These are phyloP conservation scores for Planoprotostelium fungivorum DNA, from an alignment of 78 protist genomes.

Conservation along the genomic window DNA sequence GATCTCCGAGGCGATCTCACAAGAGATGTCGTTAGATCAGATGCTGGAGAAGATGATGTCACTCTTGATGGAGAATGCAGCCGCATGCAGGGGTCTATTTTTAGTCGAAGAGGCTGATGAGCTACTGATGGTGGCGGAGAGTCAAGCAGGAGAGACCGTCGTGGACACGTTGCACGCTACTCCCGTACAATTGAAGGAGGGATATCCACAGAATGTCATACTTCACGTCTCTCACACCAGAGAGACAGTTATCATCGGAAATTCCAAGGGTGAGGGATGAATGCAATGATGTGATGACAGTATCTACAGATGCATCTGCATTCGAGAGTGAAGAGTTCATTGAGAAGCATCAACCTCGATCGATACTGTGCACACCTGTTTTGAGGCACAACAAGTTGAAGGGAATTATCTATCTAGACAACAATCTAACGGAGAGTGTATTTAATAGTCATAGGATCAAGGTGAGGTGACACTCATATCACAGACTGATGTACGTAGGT, in stretches of 20 bases:
- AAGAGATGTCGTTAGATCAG: neutral
- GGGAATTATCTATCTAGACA: neutral
- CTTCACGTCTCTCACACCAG: neutral
- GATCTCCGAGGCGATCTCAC: neutral
- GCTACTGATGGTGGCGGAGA: neutral
- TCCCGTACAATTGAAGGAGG: neutral
- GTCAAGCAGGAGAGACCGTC: neutral
- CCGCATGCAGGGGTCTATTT: neutral
- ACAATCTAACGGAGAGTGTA: neutral
- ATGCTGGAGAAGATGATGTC: neutral
- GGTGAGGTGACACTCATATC: neutral
- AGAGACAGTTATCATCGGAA: neutral
- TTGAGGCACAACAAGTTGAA: neutral
- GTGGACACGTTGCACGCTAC: neutral
- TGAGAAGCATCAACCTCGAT: neutral
- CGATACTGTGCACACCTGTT: neutral
- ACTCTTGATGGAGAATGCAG: neutral
- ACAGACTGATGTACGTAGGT: neutral
- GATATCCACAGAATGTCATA: neutral
- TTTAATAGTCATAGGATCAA: neutral
- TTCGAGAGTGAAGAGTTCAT: neutral
- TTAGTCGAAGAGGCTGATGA: neutral
- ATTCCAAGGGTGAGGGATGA: neutral
- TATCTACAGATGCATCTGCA: neutral
- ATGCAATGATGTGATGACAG: neutral